Conservation (phyloP, 2,329 filamentous ascomycete genomes). For the Xylariaceae sp. region DNA sequence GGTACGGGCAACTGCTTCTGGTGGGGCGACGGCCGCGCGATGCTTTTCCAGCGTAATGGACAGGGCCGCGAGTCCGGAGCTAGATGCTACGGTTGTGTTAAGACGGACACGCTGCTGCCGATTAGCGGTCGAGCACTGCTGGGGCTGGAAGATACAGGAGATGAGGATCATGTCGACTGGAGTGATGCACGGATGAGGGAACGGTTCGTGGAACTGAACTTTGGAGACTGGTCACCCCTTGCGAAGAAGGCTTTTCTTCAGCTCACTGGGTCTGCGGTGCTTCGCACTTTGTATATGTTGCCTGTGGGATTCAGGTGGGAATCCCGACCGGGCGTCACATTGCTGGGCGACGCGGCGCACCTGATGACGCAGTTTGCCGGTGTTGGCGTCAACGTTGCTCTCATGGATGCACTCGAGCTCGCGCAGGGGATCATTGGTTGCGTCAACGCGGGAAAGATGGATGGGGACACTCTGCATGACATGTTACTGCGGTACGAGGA, state of each 20-base stretch:
- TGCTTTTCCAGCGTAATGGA: slow-evolving; percentile 24
- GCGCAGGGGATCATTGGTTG: slow-evolving; percentile 20
- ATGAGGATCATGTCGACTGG: slow-evolving; percentile 22
- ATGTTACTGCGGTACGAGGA: slow-evolving; percentile 24
- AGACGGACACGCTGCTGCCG: slow-evolving; percentile 3
- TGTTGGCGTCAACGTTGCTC: slow-evolving; percentile 46
- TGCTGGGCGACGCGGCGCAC: slow-evolving; percentile 51
- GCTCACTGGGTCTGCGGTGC: slow-evolving; percentile 13
- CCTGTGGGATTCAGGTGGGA: slow-evolving; percentile 26
- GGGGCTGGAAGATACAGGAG: slow-evolving; percentile 3
- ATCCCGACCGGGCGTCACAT: slow-evolving; percentile 38
- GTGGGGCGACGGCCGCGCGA: slow-evolving; percentile 20
- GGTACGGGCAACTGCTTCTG: slow-evolving; percentile 38
- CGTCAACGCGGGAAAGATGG: slow-evolving; percentile 8
- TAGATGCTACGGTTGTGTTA: slow-evolving; percentile 23
- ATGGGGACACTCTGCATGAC: slow-evolving; percentile 14
- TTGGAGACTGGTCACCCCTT: slow-evolving; percentile 17
- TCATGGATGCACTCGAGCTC: slow-evolving; percentile 44
- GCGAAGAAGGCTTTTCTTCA: slow-evolving; percentile 11
- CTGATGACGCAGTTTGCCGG: slow-evolving; percentile 47
- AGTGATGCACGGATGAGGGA: slow-evolving; percentile 9
- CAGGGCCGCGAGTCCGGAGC: slow-evolving; percentile 14
- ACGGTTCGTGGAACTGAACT: slow-evolving; percentile 19
- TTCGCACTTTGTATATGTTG: slow-evolving; percentile 26
- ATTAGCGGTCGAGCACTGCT: slow-evolving; percentile 14